A percentile compares a stretch with the other conserved stretches of the same genome.
These are phyloP conservation scores for Suillus luteus DNA, from an alignment of 768 basidiomycete species.

Conservation along the genomic window DNA sequence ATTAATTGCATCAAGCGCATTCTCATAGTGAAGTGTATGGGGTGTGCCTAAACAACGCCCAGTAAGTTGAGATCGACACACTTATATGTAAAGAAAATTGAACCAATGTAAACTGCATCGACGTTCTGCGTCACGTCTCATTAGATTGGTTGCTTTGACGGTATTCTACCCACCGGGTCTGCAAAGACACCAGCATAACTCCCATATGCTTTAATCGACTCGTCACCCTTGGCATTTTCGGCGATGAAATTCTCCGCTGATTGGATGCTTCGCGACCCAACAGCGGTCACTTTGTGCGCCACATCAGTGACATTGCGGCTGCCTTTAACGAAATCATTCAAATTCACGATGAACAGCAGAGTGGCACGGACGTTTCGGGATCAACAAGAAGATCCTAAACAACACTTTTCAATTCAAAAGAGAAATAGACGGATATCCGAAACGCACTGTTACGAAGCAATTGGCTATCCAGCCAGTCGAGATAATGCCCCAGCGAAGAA, in stretches of 20 bases:
- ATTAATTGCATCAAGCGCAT: constrained; percentile 72
- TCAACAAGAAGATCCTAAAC: constrained; percentile 73
- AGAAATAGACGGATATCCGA: neutral
- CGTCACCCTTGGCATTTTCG: constrained; percentile 48
- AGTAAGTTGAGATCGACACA: neutral
- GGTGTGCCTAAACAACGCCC: constrained; percentile 63
- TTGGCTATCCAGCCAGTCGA: constrained; percentile 77
- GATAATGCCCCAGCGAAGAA: constrained; percentile 84
- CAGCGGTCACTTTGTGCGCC: constrained; percentile 66
- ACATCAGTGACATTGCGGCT: constrained; percentile 72
- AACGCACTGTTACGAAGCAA: constrained; percentile 62
- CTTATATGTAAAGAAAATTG: neutral
- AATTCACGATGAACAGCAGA: constrained; percentile 3
- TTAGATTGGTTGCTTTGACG: constrained; percentile 9
- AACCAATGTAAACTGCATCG: constrained; percentile 77
- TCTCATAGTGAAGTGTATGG: constrained; percentile 80
- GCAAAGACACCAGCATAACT: constrained; percentile 73
- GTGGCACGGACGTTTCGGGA: constrained; percentile 62
- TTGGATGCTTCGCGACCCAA: constrained; percentile 72
- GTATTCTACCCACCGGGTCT: constrained; percentile 52
- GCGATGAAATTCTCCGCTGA: constrained; percentile 74
- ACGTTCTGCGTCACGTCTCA: constrained; percentile 50
- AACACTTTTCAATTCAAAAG: constrained; percentile 9
- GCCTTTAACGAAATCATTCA: constrained; percentile 1
- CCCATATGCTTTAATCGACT: constrained; percentile 66